Base-by-base conservation (phyloP, 768 basidiomycete genomes). In the Trametes coccinea region DNA sequence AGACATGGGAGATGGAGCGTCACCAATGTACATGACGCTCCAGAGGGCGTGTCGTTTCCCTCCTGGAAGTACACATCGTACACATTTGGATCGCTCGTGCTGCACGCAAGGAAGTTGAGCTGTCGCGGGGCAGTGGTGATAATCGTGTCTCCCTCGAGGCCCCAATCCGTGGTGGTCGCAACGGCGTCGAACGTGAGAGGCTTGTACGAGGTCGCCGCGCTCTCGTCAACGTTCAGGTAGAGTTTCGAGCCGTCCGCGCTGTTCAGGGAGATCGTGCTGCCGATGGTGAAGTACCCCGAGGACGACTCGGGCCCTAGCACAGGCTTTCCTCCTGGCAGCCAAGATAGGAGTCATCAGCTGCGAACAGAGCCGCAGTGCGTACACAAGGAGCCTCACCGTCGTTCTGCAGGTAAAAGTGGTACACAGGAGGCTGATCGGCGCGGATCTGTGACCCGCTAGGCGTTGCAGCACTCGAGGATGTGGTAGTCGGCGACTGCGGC, bases 141-240 rank as follows among this genome's bases (percentile, higher is more conserved):
- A 67, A 84, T 84, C 13, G 84, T 83, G 64, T 85, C 84, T 10
- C 83, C 83, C 69, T 84, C 82, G 40, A 85, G 75, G 39, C 77
- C 81, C 83, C 84, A 84, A 65, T 82, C 75, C 6, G 79, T 81
- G 17, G 83, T 84, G 4, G 73, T 76, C 11, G 83, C 80, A 0
- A 80, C 77, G 2, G 74, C 63, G 52, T 75, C 78, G 51, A 84
- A 75, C 1, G 76, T 77, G 48, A 85, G 70, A 11, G 80, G 68
- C 66, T 81, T 78, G 71, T 83, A 85, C 8, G 81, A 81, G 6
- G 79, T 73, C 34, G 80, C 72, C 9, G 72, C 79, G 53, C 66
- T 73, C 49, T 69, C 75, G 60, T 80, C 70, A 54, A 82, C 65
- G 69, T 85, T 85, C 43, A 85, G 74, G 72, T 76, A 85, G 39